These are phyloP conservation scores for Oryza nivara DNA, from an alignment of 176 grass and related monocot species.

Conservation along the genomic window DNA sequence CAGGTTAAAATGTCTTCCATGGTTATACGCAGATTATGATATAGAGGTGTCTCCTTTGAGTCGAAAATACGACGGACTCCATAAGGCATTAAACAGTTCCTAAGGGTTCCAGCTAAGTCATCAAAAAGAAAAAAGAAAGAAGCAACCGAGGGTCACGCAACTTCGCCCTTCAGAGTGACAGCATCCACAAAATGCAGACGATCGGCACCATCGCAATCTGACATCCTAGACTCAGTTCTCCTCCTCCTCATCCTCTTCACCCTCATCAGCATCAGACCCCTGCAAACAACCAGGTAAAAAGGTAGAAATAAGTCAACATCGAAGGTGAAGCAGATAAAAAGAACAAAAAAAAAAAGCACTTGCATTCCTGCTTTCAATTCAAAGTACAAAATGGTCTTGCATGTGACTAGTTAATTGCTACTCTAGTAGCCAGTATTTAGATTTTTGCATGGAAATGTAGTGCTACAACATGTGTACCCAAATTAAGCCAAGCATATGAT, in stretches of 20 bases:
- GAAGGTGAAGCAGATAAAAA: background rate
- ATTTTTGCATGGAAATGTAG: background rate
- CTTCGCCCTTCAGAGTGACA: conserved; percentile 41
- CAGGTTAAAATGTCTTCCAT: conserved; percentile 47
- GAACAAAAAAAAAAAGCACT: background rate
- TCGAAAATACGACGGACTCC: conserved; percentile 37
- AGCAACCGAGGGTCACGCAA: conserved; percentile 36
- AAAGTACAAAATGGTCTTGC: background rate
- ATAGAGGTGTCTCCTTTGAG: conserved; percentile 47
- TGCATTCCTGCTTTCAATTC: background rate
- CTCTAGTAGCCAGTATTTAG: background rate
- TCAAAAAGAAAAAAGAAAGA: conserved; percentile 48
- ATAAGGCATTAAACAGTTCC: conserved; percentile 53
- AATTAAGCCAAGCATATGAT: background rate
- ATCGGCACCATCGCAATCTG: conserved; percentile 27
- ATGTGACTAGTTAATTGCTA: background rate
- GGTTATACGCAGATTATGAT: conserved; percentile 58
- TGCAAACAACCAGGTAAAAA: conserved; percentile 36
- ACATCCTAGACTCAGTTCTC: conserved; percentile 44
- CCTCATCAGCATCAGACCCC: conserved; percentile 55
- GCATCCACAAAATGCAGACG: conserved; percentile 23
- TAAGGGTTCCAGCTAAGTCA: conserved; percentile 60
- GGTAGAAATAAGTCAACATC: background rate
- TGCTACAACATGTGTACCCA: background rate
- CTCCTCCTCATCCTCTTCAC: conserved; percentile 52